phyloP scores from a whole-genome alignment of 2,329 filamentous ascomycete genomes.

The Colletotrichum karsti region DNA sequence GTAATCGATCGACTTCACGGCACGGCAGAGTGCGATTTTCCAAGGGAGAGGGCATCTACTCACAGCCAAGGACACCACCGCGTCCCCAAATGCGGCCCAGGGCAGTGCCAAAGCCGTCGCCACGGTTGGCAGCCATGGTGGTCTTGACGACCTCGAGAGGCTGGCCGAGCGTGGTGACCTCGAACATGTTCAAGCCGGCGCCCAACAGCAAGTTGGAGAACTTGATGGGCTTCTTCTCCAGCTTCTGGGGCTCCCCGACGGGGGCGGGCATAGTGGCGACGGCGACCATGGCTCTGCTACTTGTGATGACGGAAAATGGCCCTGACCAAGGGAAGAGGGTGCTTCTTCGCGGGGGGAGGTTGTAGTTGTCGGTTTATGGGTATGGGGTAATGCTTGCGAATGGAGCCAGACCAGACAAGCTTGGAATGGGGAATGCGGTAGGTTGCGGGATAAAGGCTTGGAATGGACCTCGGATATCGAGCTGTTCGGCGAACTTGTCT shows the following conservation, averaged over 20 bases:
- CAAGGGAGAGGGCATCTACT: conserved; percentile 49
- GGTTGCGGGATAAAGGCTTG: conserved; percentile 25
- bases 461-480: conserved; percentile 29
- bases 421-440: conserved; percentile 17
- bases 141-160: conserved; percentile 99
- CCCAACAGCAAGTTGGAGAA: conserved; percentile 98
- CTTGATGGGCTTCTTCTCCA: conserved; percentile 99
- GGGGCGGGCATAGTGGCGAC: conserved; percentile 62
- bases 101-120: conserved; percentile 84
- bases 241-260: conserved; percentile 55
- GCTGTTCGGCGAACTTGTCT: conserved; percentile 18
- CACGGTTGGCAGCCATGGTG: conserved; percentile 97
- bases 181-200: conserved; percentile 94
- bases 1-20: background rate
- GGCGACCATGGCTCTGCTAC: conserved; percentile 68
- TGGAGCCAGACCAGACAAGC: conserved; percentile 3
- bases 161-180: conserved; percentile 75
- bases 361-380: conserved; percentile 24
- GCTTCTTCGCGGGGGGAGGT: conserved; percentile 76
- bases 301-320: conserved; percentile 67
- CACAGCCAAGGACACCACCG: conserved; percentile 94
- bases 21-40: background rate
- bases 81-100: conserved; percentile 91
- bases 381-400: conserved; percentile 21
- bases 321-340: conserved; percentile 98